phyloP scores from a whole-genome alignment of 2,329 filamentous ascomycete genomes.

The Talaromyces sp. region DNA sequence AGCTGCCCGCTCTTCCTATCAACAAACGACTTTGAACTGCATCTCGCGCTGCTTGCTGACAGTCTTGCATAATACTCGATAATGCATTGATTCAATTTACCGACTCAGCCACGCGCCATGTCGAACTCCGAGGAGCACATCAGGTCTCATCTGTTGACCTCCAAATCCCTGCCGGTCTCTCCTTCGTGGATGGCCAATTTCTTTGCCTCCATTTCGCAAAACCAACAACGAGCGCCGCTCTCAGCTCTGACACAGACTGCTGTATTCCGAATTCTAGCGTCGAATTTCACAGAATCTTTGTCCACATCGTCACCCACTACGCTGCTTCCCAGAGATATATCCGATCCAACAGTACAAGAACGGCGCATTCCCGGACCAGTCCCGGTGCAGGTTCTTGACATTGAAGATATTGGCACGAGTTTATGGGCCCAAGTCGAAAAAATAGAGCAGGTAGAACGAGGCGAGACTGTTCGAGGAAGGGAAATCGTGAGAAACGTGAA shows the following conservation, averaged over 20 bases:
- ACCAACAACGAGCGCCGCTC: slow-evolving; percentile 53
- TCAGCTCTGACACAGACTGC: slow-evolving; percentile 72
- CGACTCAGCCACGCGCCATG: slow-evolving; percentile 15
- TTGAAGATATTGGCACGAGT: slow-evolving; percentile 75
- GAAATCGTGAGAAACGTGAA: slow-evolving; percentile 72
- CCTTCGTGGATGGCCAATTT: slow-evolving; percentile 61
- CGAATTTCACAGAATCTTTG: slow-evolving; percentile 65
- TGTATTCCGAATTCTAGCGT: slow-evolving; percentile 70
- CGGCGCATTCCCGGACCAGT: slow-evolving; percentile 56
- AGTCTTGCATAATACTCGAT: not conserved
- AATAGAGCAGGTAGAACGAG: slow-evolving; percentile 48
- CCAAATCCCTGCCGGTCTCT: slow-evolving; percentile 52
- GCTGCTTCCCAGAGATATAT: slow-evolving; percentile 55
- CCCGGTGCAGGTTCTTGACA: slow-evolving; percentile 75
- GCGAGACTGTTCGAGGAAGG: slow-evolving; percentile 56
- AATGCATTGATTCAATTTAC: not conserved
- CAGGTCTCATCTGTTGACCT: slow-evolving; percentile 48
- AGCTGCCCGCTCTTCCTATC: not conserved
- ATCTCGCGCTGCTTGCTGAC: not conserved
- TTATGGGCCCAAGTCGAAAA: slow-evolving; percentile 85
- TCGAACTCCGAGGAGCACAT: slow-evolving; percentile 29
- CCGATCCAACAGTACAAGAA: slow-evolving; percentile 51
- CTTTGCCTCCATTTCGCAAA: slow-evolving; percentile 49
- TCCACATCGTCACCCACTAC: slow-evolving; percentile 39
- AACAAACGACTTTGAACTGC: not conserved